phyloP scores from a whole-genome alignment of 306 rosid genomes.

The Prinsepia uniflora region DNA sequence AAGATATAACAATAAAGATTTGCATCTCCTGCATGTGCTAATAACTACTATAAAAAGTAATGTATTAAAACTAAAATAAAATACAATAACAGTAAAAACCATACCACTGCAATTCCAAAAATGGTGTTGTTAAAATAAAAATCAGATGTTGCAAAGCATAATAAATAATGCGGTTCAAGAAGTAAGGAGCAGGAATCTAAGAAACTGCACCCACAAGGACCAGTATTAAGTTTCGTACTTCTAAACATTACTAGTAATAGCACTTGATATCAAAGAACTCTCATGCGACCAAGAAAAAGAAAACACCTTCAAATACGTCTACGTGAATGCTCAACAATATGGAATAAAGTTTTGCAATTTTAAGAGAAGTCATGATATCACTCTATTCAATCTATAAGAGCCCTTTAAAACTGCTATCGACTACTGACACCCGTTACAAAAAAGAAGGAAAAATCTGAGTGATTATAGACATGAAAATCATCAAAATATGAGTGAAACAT shows the following conservation, averaged over 20 bases:
- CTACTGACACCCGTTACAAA: neutral
- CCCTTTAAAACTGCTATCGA: neutral
- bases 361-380: neutral
- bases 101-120: neutral
- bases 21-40: neutral
- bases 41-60: neutral
- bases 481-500: conserved; percentile 2
- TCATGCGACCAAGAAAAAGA: too few relatives aligned
- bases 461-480: neutral
- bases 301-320: neutral
- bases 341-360: neutral
- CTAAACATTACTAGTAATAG: neutral
- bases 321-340: neutral
- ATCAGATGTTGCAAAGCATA: neutral
- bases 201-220: neutral
- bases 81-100: neutral
- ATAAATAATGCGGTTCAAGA: too few relatives aligned
- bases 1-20: neutral
- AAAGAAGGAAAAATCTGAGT: neutral
- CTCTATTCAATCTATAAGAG: neutral
- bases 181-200: neutral
- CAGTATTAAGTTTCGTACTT: conserved; percentile 2
- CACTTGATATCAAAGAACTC: neutral
- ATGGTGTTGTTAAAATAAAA: neutral
- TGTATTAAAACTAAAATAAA: neutral